Evolutionary conservation across 306 rosid genomes (phyloP).

Genomic region (Pterocarpus santalinus): DNA sequence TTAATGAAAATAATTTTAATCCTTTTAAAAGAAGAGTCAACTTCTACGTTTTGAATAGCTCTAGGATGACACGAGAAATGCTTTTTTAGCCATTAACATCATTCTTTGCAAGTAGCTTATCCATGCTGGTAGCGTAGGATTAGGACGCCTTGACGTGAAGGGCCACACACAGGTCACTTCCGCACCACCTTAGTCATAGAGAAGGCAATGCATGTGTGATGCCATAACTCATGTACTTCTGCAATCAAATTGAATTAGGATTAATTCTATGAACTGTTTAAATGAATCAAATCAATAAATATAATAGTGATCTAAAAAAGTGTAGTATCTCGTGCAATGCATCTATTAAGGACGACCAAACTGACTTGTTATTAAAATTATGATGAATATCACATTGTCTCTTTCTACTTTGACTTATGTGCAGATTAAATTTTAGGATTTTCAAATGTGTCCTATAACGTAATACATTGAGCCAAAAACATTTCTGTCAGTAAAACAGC

Average conservation of each 20-base stretch:
- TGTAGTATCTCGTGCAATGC: too few relatives aligned
- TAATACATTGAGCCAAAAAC: not conserved
- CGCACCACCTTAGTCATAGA: not conserved
- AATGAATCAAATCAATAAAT: not conserved
- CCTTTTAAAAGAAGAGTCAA: not conserved
- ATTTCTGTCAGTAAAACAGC: not conserved
- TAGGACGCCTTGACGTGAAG: not conserved
- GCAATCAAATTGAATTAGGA: not conserved
- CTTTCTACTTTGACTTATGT: not conserved
- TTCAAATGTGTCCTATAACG: not conserved
- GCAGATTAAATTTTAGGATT: not conserved
- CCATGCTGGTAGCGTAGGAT: not conserved
- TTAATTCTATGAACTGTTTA: not conserved
- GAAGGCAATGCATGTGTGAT: not conserved
- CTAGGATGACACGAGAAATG: not conserved
- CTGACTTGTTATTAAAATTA: too few relatives aligned
- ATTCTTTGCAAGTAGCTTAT: slow-evolving; percentile 40
- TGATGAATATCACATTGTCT: not conserved
- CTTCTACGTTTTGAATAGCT: not conserved
- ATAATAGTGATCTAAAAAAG: too few relatives aligned
- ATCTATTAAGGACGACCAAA: too few relatives aligned
- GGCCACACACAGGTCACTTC: not conserved
- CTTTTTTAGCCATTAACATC: slow-evolving; percentile 25
- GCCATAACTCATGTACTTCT: not conserved
- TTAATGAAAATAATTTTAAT: not conserved